Percentiles rank a stretch among this genome's conserved stretches.
Evolutionary conservation across 371 early-diverging fungal genomes (phyloP).

Genomic region (Funneliformis caledonium): DNA sequence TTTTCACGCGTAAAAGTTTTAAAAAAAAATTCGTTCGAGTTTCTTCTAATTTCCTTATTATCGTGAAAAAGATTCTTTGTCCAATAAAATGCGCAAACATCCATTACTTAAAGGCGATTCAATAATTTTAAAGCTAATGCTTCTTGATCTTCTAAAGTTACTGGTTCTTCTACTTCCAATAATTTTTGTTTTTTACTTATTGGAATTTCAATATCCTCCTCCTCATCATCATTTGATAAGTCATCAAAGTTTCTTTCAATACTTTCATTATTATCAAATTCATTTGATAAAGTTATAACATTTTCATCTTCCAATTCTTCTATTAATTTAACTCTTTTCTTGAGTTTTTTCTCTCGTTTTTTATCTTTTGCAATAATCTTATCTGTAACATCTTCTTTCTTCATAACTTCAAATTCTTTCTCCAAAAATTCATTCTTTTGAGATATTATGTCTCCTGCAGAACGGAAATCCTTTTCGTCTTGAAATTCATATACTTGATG

Average conservation of each 20-base stretch:
- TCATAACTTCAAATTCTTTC: slow-evolving; percentile 64
- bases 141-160: slow-evolving; percentile 71
- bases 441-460: slow-evolving; percentile 67
- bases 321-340: slow-evolving; percentile 45
- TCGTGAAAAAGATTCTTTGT: too few species aligned
- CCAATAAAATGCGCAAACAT: too few species aligned
- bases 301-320: slow-evolving; percentile 22
- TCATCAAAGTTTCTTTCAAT: slow-evolving; percentile 40
- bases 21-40: too few species aligned
- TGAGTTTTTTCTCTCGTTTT: slow-evolving; percentile 70
- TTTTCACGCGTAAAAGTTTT: too few species aligned
- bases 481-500: slow-evolving; percentile 78
- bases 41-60: too few species aligned
- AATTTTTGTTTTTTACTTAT: slow-evolving; percentile 61
- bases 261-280: slow-evolving; percentile 16
- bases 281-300: slow-evolving; percentile 32
- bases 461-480: slow-evolving; percentile 77
- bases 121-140: slow-evolving; percentile 62
- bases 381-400: slow-evolving; percentile 75
- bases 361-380: slow-evolving; percentile 71
- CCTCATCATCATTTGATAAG: slow-evolving; percentile 37
- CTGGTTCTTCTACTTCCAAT: slow-evolving; percentile 65
- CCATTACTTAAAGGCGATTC: too few species aligned
- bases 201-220: slow-evolving; percentile 38
- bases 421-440: slow-evolving; percentile 72